Evolutionary conservation across 2,329 filamentous ascomycete genomes (phyloP), one percentile per base, ranked within the genome.

Genomic region (Proliferodiscus dingleyae): DNA sequence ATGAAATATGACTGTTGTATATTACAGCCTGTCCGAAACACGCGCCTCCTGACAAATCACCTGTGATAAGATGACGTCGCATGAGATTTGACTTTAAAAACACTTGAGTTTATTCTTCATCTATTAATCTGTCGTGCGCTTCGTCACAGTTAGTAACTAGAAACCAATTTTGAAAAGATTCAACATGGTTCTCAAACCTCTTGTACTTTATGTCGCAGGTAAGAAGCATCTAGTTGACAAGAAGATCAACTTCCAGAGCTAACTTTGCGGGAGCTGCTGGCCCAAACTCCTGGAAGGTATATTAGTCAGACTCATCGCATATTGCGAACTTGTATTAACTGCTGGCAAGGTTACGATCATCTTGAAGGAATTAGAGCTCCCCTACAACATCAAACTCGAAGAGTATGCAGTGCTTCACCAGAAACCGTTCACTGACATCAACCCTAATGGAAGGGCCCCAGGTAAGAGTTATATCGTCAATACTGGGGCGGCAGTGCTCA

Each of bases 291-390:
- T 44, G 36, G 34, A 72, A 72, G 57, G 30, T 28, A 34, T 8
- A 13, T 8, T 28, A 3, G 8, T 13, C 13, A 28, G 26, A 8
- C 13, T 28, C 26, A 7, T 23, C 15, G 10, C 5, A 42, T 6
- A 9, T 3, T 23, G 19, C 11, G n/a, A 13, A 32, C 2, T 24
- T 15, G 8, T 29, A 16, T 2, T 13, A 26, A 19, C 15, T 18
- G 18, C n/a, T 2, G 11, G 15, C 7, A 11, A 73, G 57, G 64
- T 73, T 13, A 60, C 61, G 41, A 65, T 73, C 43, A 43, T 73
- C 29, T 58, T 69, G 37, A 63, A 70, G 39, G 69, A 72, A 50
- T 67, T 73, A 26, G 40, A 45, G 3, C 16, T 73, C 9, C 63
- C 65, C 4, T 68, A 70, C 53, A 62, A 67, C 36, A 57, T 60